These are phyloP conservation scores for Debaryomycetaceae sp. DNA, from an alignment of 1,139 yeast genomes.

Conservation along the genomic window DNA sequence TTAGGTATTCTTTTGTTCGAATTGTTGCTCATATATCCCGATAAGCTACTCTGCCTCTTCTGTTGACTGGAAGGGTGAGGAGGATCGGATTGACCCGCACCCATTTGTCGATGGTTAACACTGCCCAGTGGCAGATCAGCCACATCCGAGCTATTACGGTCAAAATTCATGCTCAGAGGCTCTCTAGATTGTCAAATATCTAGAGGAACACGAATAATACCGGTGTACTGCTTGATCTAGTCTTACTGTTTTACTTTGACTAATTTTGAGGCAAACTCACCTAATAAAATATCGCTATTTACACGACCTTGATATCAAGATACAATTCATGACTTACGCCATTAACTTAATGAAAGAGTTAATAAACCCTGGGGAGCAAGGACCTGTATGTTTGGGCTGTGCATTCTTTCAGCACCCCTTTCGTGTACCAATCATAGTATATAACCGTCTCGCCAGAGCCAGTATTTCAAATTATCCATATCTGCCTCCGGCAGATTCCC, in stretches of 20 bases:
- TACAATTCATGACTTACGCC: too few species aligned
- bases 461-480: too few species aligned
- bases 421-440: too few species aligned
- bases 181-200: not conserved
- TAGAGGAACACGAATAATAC: not conserved
- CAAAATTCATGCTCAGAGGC: constrained; percentile 6
- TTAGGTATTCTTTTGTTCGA: constrained; percentile 34
- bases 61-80: constrained; percentile 21
- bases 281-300: not conserved
- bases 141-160: constrained; percentile 2
- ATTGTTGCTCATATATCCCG: constrained; percentile 30
- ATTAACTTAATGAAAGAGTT: too few species aligned
- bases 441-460: too few species aligned
- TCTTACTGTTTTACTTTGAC: not conserved
- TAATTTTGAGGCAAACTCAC: not conserved
- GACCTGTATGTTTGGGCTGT: too few species aligned
- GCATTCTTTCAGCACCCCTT: too few species aligned
- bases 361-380: too few species aligned
- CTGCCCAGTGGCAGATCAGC: constrained; percentile 6
- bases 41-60: constrained; percentile 41
- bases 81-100: constrained; percentile 6
- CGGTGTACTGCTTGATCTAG: not conserved
- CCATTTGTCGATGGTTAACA: constrained; percentile 1
- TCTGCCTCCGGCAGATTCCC: too few species aligned
- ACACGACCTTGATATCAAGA: not conserved